Evolutionary conservation across 2,329 filamentous ascomycete genomes (phyloP).

Genomic region (Colletotrichum endophyticum): DNA sequence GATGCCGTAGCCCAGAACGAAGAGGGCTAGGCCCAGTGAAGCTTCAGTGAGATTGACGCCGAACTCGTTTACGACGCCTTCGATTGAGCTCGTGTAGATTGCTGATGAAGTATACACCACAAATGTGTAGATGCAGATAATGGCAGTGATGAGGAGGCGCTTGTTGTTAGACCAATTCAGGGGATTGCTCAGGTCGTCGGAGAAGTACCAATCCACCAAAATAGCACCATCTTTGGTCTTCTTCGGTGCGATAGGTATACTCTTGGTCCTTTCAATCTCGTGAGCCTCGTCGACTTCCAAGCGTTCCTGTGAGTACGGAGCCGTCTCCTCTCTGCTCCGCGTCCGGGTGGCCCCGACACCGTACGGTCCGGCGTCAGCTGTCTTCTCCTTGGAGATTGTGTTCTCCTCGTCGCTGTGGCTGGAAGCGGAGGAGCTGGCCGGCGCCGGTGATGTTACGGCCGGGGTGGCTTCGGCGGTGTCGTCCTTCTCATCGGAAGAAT

Average conservation of each 20-base stretch:
- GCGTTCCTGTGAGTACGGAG: constrained; percentile 33
- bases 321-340: constrained; percentile 20
- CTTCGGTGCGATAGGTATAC: constrained; percentile 52
- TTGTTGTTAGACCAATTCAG: constrained; percentile 57
- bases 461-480: neutral
- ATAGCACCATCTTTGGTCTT: constrained; percentile 55
- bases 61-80: constrained; percentile 57
- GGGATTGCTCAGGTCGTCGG: constrained; percentile 60
- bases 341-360: neutral
- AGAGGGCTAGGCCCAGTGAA: constrained; percentile 64
- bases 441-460: neutral
- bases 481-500: constrained; percentile 27
- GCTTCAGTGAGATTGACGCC: constrained; percentile 55
- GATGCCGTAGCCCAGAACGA: constrained; percentile 67
- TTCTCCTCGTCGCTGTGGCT: constrained; percentile 5
- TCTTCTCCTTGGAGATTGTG: neutral
- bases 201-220: constrained; percentile 60
- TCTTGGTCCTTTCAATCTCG: constrained; percentile 46
- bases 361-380: constrained; percentile 13
- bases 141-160: constrained; percentile 42
- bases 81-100: constrained; percentile 51
- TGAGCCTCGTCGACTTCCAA: constrained; percentile 40
- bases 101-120: constrained; percentile 58
- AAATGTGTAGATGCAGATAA: constrained; percentile 64
- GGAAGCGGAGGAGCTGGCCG: constrained; percentile 10